A percentile compares a stretch with the other conserved stretches of the same genome.
phyloP scores from a whole-genome alignment of 1,284 basidiomycete species.

The Sanghuangporus baumii region DNA sequence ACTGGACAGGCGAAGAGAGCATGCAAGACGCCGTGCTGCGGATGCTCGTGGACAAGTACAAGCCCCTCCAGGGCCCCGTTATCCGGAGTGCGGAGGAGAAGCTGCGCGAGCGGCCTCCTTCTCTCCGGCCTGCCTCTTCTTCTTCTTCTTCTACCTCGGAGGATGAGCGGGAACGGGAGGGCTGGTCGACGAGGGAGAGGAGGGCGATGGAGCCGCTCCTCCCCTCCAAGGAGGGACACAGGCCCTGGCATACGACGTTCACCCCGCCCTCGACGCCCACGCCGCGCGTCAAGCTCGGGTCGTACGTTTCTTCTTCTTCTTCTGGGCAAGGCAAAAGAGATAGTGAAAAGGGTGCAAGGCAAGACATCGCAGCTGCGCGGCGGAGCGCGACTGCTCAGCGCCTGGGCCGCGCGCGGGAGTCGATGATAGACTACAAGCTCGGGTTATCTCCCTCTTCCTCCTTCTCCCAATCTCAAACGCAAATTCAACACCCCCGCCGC shows the following conservation, averaged over 20 bases:
- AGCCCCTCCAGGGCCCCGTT: constrained; percentile 62
- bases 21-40: constrained; percentile 70
- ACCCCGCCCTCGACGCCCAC: constrained; percentile 45
- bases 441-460: constrained; percentile 30
- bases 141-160: constrained; percentile 3
- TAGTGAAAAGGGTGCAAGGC: constrained; percentile 44
- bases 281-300: constrained; percentile 45
- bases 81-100: constrained; percentile 71
- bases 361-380: constrained; percentile 48
- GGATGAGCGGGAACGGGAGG: neutral
- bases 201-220: constrained; percentile 45
- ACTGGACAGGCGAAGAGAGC: constrained; percentile 77
- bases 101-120: constrained; percentile 46
- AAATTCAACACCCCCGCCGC: constrained; percentile 11
- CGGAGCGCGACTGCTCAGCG: constrained; percentile 48
- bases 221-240: constrained; percentile 48
- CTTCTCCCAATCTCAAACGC: neutral
- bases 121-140: constrained; percentile 19
- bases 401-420: constrained; percentile 63
- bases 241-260: constrained; percentile 68
- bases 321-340: constrained; percentile 27
- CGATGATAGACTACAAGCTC: constrained; percentile 69
- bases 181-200: neutral
- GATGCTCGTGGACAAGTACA: constrained; percentile 85
- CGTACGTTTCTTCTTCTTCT: constrained; percentile 29